Evolutionary conservation across 2,329 filamentous ascomycete species (phyloP), one percentile per base, ranked within the genome.

Genomic region (Cordyceps cicadae): DNA sequence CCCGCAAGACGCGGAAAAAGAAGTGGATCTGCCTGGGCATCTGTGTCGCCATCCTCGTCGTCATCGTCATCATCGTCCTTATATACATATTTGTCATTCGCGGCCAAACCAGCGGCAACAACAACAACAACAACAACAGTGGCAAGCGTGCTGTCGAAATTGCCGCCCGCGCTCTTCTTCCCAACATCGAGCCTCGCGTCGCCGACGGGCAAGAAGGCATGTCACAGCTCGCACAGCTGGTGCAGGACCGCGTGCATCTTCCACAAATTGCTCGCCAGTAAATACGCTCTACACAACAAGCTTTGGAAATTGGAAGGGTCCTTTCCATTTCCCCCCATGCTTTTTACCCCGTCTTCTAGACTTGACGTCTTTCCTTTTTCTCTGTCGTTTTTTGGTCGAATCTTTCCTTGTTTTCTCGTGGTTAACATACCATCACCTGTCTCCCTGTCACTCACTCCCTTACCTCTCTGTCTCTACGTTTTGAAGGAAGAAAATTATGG

Each of bases 21-120:
- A 97, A 97, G 88, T 97, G 92, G 92, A 92, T 89, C 72, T 96
- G 92, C 80, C 77, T 96, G 67, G 86, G 87, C 69, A 90, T 97
- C 69, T 77, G 81, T 67, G 80, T 84, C 50, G 71, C 73, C 54
- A 82, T 85, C 55, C 73, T 85, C 50, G 66, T 79, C 57, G 72
- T 85, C 52, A 75, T 85, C 50, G 78, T 78, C 48, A 76, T 81
- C 57, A 71, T 79, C 52, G 77, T 85, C 9, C 76, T 80, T 59
- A 73, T 80, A 56, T 82, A 80, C 66, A 67, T 81, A 63, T 71
- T 76, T 32, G 71, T 80, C 63, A 70, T 76, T 62, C 64, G 62
- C 51, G 39, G 54, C 56, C 63, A 67, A 63, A 70, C 63, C 68
- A 70, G 63, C 60, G 67, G 67, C 55, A 65, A 62, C 58, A 70